Evolutionary conservation across 73 alveolate genomes (phyloP).

Genomic region (Paramecium sonneborni): DNA sequence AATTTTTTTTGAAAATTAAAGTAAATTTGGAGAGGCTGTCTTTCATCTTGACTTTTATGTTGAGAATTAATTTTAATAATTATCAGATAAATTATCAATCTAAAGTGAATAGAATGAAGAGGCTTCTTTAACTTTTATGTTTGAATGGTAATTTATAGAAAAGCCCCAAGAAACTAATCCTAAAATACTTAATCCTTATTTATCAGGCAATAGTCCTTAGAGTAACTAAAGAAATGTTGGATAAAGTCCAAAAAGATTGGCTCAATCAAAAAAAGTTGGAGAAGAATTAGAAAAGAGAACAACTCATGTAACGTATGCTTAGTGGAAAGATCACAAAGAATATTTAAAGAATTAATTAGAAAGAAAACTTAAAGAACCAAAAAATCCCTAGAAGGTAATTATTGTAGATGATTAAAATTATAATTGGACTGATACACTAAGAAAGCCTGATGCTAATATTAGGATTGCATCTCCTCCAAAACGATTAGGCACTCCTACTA

Average conservation of each 20-base stretch:
- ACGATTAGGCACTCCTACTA: background rate
- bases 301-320: background rate
- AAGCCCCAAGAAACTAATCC: background rate
- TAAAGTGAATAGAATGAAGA: background rate
- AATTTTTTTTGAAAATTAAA: background rate
- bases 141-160: background rate
- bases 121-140: background rate
- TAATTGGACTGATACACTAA: background rate
- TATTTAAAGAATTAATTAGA: background rate
- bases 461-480: background rate
- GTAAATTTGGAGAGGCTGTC: constrained; percentile 7
- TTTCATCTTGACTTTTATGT: background rate
- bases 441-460: background rate
- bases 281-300: background rate
- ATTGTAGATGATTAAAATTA: background rate
- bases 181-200: background rate
- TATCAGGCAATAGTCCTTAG: background rate
- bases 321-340: constrained; percentile 7
- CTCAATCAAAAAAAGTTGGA: background rate
- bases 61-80: background rate
- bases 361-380: background rate
- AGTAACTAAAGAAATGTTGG: background rate
- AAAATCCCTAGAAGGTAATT: background rate
- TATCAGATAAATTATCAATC: background rate
- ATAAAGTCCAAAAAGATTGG: background rate